Evolutionary conservation across 148 eudicot genomes (phyloP), one percentile per base, ranked within the genome.

Genomic region (Selenicereus undatus): DNA sequence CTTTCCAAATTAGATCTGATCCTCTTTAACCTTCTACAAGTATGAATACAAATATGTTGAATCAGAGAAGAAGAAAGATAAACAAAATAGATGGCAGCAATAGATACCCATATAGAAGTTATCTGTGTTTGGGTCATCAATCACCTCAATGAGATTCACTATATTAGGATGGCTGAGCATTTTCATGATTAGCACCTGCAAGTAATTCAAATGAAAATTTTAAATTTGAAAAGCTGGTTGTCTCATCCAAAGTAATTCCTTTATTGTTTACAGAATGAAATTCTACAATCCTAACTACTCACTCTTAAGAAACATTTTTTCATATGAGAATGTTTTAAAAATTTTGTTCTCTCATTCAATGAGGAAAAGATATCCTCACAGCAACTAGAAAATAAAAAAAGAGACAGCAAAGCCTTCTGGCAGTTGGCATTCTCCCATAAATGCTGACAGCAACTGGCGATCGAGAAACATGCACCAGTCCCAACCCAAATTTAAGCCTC

Each of bases 141-240:
- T 93, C 87, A 95, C 99, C 90, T 95, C 99, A 73, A 93, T 75
- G 74, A 95, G 97, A 89, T 95, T 93, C 71, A 92, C 99, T 82
- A 95, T 92, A 76, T 95, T 95, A 69, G 99, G 99, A 86, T 95
- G 99, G 79, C 89, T 83, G 83, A 93, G 75, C 65, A 90, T 88
- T 86, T 92, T 95, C 99, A 95, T 95, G 51, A 95, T 95, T 50
- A 89, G 81, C 32, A 95, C 97, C 99, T 95, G 92, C 80, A 85
- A 82, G 75, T 42, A 54, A 80, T 76, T 54, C 5, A 29, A 54
- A 76, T 20, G 12, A 76, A 32, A 18, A 51, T 76, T 71, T 45
- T 52, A 62, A 51, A 35, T 9, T 35, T n/a, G n/a, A 65, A 43
- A 65, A 22, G n/a, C 60, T 26, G n/a, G 62, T 56, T 56, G n/a